Conservation (phyloP, 352 stramenopile genomes). For the Phytophthora cryptogea region DNA sequence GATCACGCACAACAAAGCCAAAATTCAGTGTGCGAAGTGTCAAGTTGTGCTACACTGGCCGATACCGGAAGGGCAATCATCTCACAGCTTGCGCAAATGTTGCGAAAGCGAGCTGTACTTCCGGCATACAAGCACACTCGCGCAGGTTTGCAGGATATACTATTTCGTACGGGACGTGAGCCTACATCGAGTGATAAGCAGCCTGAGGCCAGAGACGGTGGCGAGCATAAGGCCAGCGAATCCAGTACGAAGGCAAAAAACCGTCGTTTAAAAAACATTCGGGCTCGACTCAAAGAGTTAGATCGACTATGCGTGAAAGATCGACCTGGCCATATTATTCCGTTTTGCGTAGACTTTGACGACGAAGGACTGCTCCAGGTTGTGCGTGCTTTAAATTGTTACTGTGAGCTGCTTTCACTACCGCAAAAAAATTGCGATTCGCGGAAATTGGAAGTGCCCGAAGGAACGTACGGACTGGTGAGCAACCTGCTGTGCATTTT, state of each 20-base stretch:
- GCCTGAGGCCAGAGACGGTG: not conserved
- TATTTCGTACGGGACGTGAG: conserved; percentile 46
- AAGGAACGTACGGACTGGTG: conserved; percentile 17
- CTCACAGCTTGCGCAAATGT: conserved; percentile 36
- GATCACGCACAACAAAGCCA: conserved; percentile 24
- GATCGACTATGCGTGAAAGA: conserved; percentile 40
- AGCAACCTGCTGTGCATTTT: conserved; percentile 41
- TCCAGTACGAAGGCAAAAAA: conserved; percentile 43
- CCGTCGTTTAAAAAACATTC: conserved; percentile 68
- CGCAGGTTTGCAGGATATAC: conserved; percentile 55
- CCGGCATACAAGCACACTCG: conserved; percentile 50
- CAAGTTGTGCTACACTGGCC: conserved; percentile 15
- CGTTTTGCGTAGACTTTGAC: conserved; percentile 67
- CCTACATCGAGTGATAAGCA: conserved; percentile 19
- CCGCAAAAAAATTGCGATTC: not conserved
- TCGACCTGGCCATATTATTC: conserved; percentile 57
- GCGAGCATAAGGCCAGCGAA: conserved; percentile 13
- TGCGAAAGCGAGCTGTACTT: conserved; percentile 43
- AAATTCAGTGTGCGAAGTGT: not conserved
- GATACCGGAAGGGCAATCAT: conserved; percentile 41
- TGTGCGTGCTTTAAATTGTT: conserved; percentile 34
- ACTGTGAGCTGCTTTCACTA: conserved; percentile 16
- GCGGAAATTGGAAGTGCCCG: not conserved
- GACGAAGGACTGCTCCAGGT: conserved; percentile 47
- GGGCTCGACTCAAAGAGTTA: conserved; percentile 44